A percentile compares a stretch with the other conserved stretches of the same genome.
Evolutionary conservation across 2,329 filamentous ascomycete species (phyloP).

Genomic region (Scedosporium boydii): DNA sequence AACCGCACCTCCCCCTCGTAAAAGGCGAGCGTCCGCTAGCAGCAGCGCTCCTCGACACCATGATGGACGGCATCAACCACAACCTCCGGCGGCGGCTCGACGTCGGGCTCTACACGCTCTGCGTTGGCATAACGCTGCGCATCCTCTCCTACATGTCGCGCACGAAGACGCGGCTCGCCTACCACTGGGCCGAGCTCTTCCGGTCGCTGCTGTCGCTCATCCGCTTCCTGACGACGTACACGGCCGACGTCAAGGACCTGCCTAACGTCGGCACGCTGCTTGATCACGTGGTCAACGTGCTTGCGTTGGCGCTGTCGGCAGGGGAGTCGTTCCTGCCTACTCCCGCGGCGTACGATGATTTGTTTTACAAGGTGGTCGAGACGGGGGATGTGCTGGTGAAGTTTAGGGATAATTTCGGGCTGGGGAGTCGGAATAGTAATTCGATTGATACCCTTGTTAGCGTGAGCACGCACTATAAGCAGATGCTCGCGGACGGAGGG

Average conservation of each 20-base stretch:
- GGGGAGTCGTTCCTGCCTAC: constrained; percentile 89
- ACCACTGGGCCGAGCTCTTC: constrained; percentile 96
- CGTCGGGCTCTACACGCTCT: constrained; percentile 72
- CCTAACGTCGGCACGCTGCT: constrained; percentile 65
- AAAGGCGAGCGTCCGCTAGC: constrained; percentile 64
- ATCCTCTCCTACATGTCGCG: constrained; percentile 77
- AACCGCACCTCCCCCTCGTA: constrained; percentile 72
- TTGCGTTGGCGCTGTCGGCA: constrained; percentile 73
- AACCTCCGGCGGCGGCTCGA: constrained; percentile 83
- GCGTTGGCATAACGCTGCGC: constrained; percentile 71
- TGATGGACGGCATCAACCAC: constrained; percentile 88
- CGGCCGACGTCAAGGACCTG: constrained; percentile 61
- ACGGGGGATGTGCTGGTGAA: constrained; percentile 72
- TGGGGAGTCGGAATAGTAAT: constrained; percentile 48
- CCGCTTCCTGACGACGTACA: constrained; percentile 83
- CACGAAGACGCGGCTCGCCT: constrained; percentile 68
- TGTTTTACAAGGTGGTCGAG: constrained; percentile 98
- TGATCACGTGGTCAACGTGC: constrained; percentile 67
- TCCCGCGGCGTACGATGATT: constrained; percentile 80
- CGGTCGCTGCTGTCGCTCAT: constrained; percentile 78
- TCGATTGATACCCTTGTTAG: constrained; percentile 79
- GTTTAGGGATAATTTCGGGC: constrained; percentile 68
- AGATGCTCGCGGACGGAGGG: constrained; percentile 55
- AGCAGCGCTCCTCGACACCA: constrained; percentile 70
- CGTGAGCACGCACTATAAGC: constrained; percentile 78